Conservation (phyloP, 2,329 filamentous ascomycete species). For the Stachybotrys chartarum region DNA sequence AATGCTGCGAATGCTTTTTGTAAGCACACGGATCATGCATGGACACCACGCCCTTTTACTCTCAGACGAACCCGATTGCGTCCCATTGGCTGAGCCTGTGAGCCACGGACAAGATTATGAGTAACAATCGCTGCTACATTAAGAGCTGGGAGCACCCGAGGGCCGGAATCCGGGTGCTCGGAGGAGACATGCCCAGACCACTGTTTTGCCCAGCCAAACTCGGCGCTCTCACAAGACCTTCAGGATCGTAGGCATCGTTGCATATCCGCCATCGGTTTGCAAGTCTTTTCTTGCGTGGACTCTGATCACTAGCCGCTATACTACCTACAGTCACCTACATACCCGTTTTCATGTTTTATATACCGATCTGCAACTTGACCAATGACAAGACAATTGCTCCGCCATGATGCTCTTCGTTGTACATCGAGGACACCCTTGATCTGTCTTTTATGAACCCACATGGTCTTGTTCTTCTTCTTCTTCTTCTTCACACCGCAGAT, state of each 20-base stretch:
- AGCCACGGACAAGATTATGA: too few species aligned
- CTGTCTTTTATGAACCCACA: neutral
- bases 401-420: neutral
- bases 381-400: neutral
- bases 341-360: neutral
- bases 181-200: too few species aligned
- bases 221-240: too few species aligned
- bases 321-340: neutral
- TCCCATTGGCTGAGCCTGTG: too few species aligned
- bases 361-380: neutral
- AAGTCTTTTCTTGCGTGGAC: neutral
- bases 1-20: conserved; percentile 34
- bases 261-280: neutral
- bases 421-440: neutral
- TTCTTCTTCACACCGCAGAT: neutral
- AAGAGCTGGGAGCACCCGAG: too few species aligned
- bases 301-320: neutral
- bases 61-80: too few species aligned
- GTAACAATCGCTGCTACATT: too few species aligned
- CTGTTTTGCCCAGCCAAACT: too few species aligned
- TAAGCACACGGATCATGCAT: conserved; percentile 9
- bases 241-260: neutral
- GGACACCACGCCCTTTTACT: too few species aligned
- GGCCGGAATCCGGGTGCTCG: too few species aligned
- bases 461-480: neutral